Evolutionary conservation across 495 filamentous ascomycete species (phyloP).

Genomic region (Tirmania nivea): DNA sequence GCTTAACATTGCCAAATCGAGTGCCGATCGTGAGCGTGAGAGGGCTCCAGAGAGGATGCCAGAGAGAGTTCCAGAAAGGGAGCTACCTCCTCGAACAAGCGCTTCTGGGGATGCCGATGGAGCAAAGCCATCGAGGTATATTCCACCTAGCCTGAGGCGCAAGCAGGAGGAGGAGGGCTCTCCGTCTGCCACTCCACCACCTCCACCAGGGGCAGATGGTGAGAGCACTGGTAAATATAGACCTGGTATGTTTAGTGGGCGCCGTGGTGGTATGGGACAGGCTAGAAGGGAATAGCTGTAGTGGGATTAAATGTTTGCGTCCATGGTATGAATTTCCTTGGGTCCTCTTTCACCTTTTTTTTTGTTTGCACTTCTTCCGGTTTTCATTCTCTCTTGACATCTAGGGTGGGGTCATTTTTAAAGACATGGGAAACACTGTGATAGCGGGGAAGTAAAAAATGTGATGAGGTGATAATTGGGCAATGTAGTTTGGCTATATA

Average conservation of each 20-base stretch:
- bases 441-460: too few species aligned
- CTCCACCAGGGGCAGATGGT: conserved; percentile 5
- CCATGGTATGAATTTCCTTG: too few species aligned
- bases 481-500: too few species aligned
- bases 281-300: neutral
- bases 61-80: neutral
- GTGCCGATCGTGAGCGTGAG: neutral
- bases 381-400: too few species aligned
- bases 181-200: conserved; percentile 3
- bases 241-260: conserved; percentile 5
- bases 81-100: neutral
- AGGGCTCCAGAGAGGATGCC: neutral
- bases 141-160: conserved; percentile 9
- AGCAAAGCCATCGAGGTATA: neutral
- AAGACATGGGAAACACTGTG: too few species aligned
- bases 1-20: conserved; percentile 3
- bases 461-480: too few species aligned
- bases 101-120: neutral
- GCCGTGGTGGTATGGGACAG: neutral
- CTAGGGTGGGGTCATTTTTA: too few species aligned
- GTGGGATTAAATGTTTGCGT: too few species aligned
- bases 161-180: conserved; percentile 8
- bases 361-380: too few species aligned
- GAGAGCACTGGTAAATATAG: conserved; percentile 7
- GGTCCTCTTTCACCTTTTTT: neutral